Conservation (phyloP, 257 asterid species). For the Avicennia marina region DNA sequence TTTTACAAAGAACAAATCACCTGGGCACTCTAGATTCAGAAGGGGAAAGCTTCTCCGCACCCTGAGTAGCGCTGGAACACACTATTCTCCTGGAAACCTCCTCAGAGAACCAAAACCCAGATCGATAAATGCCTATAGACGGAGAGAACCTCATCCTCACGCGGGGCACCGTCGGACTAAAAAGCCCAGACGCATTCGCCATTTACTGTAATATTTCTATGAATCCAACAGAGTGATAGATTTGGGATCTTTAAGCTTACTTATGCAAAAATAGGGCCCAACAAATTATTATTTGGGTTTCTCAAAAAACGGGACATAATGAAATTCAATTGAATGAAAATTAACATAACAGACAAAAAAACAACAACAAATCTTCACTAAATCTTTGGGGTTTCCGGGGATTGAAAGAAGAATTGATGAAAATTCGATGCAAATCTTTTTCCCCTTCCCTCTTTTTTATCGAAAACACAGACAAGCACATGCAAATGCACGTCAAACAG, state of each 20-base stretch:
- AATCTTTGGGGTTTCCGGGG: conserved; percentile 24
- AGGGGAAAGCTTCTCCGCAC: conserved; percentile 60
- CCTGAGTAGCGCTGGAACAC: conserved; percentile 58
- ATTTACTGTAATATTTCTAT: conserved; percentile 19
- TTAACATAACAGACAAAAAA: conserved; percentile 25
- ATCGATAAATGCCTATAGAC: conserved; percentile 45
- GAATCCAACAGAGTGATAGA: conserved; percentile 2
- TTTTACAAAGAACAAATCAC: conserved; percentile 25
- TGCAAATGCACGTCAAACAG: conserved; percentile 16
- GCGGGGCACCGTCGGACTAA: conserved; percentile 42
- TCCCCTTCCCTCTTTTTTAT: conserved; percentile 16
- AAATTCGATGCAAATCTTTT: conserved; percentile 23
- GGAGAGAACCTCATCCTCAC: conserved; percentile 38
- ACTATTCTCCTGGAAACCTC: conserved; percentile 33
- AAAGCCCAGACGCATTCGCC: conserved; percentile 68
- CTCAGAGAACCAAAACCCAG: conserved; percentile 45
- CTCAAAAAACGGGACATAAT: not conserved
- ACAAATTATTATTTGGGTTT: not conserved
- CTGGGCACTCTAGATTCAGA: conserved; percentile 55
- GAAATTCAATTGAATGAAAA: conserved; percentile 11
- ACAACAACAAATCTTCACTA: conserved; percentile 21
- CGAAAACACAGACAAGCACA: conserved; percentile 18
- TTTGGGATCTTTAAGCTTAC: conserved; percentile 28
- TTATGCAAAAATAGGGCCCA: conserved; percentile 2
- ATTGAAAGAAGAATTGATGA: conserved; percentile 22